These are phyloP conservation scores for Cyanophora paradoxa DNA, from an alignment of 78 protist genomes.

Conservation along the genomic window DNA sequence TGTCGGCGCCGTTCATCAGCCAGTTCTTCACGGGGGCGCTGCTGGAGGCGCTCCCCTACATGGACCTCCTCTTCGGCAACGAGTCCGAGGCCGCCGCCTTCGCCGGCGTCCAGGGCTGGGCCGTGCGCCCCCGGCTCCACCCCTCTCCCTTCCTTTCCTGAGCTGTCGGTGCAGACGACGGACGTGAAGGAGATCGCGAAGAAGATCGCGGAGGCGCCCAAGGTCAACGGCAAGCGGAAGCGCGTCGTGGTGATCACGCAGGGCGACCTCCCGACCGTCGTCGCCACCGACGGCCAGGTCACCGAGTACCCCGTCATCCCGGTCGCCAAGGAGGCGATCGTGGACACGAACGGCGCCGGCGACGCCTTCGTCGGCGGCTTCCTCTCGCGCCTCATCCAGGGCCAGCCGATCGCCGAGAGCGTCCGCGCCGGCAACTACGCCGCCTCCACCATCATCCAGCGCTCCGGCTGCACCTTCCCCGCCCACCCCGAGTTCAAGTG, in stretches of 20 bases:
- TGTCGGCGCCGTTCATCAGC: slow-evolving; percentile 87
- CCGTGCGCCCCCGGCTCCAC: neutral
- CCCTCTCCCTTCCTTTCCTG: neutral
- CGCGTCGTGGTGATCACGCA: slow-evolving; percentile 91
- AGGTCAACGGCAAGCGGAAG: slow-evolving; percentile 49
- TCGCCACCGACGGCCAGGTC: slow-evolving; percentile 16
- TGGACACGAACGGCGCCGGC: slow-evolving; percentile 97
- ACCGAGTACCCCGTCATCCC: slow-evolving; percentile 34
- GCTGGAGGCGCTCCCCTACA: slow-evolving; percentile 62
- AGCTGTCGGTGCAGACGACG: neutral
- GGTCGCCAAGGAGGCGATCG: slow-evolving; percentile 56
- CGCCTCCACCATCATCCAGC: slow-evolving; percentile 71
- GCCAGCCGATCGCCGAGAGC: slow-evolving; percentile 51
- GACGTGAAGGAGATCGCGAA: slow-evolving; percentile 26
- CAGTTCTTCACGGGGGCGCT: slow-evolving; percentile 79
- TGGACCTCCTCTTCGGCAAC: slow-evolving; percentile 86
- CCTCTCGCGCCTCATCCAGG: slow-evolving; percentile 62
- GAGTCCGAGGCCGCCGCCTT: slow-evolving; percentile 80
- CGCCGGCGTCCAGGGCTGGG: slow-evolving; percentile 49
- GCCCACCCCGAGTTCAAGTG: too few species aligned
- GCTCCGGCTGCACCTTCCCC: slow-evolving; percentile 77
- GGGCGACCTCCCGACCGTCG: slow-evolving; percentile 63
- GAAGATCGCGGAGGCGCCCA: slow-evolving; percentile 11
- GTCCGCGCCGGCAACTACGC: slow-evolving; percentile 77
- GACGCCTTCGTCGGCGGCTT: slow-evolving; percentile 97